Percentiles rank a stretch among this genome's conserved stretches.
phyloP scores from a whole-genome alignment of 2,329 filamentous ascomycete species.

The Microdochium trichocladiopsis region DNA sequence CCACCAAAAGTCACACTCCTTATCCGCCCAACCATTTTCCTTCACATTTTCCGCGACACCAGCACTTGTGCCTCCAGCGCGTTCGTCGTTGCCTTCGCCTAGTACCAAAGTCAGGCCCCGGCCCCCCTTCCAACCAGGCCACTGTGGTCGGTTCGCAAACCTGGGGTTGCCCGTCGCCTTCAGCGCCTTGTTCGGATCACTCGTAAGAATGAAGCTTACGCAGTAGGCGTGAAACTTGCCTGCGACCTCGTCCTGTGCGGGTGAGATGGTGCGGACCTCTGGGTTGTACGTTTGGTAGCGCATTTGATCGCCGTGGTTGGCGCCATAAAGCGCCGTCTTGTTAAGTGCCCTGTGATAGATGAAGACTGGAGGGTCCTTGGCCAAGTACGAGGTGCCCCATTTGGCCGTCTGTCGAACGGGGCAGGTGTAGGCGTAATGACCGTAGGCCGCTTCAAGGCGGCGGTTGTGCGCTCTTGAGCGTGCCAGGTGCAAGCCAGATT shows the following conservation, averaged over 20 bases:
- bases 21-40: conserved; percentile 30
- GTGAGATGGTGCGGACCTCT: conserved; percentile 25
- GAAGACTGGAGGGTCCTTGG: conserved; percentile 12
- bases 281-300: conserved; percentile 34
- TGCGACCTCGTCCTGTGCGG: conserved; percentile 13
- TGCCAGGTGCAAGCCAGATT: too few species aligned
- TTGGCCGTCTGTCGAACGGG: conserved; percentile 3
- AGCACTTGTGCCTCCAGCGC: conserved; percentile 29
- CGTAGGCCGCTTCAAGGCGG: too few species aligned
- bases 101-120: conserved; percentile 31
- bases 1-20: conserved; percentile 41
- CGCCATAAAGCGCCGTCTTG: conserved; percentile 18
- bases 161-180: conserved; percentile 5
- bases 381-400: conserved; percentile 6
- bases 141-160: conserved; percentile 12
- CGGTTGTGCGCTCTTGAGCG: too few species aligned
- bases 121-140: conserved; percentile 14
- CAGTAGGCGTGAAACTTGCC: conserved; percentile 6
- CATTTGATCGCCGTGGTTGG: conserved; percentile 35
- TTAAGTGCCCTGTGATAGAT: conserved; percentile 22
- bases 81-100: conserved; percentile 39
- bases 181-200: conserved; percentile 7
- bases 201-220: conserved; percentile 1
- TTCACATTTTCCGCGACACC: conserved; percentile 28
- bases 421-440: conserved; percentile 3